phyloP scores from a whole-genome alignment of 805 yeast species.

The Pichia cabralensis region DNA sequence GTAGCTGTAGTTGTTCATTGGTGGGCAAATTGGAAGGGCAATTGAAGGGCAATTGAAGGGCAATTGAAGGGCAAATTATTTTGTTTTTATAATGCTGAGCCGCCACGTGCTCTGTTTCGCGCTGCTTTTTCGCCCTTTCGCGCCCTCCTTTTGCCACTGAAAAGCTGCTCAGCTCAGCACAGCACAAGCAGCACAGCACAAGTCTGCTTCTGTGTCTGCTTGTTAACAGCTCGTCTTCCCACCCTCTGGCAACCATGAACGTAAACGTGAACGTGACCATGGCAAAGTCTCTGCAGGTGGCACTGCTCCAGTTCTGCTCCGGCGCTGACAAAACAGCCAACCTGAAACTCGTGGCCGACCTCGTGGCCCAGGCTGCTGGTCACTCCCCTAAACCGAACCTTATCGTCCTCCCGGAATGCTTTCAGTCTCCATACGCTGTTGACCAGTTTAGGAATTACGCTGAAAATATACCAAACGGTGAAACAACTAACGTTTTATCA shows the following conservation, averaged over 20 bases:
- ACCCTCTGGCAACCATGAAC: too few species aligned
- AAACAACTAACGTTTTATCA: slow-evolving; percentile 51
- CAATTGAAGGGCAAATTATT: too few species aligned
- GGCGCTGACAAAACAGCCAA: slow-evolving; percentile 77
- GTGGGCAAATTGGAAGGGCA: background rate
- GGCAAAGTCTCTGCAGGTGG: slow-evolving; percentile 58
- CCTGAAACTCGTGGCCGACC: slow-evolving; percentile 53
- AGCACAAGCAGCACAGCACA: too few species aligned
- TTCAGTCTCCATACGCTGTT: slow-evolving; percentile 91
- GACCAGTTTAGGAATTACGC: slow-evolving; percentile 80
- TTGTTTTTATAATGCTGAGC: too few species aligned
- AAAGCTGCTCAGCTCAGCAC: too few species aligned
- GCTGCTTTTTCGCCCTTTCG: too few species aligned
- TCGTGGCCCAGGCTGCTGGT: slow-evolving; percentile 51
- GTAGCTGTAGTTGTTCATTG: background rate
- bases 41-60: too few species aligned
- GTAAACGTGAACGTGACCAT: too few species aligned
- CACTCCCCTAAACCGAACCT: slow-evolving; percentile 52
- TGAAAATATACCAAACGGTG: slow-evolving; percentile 74
- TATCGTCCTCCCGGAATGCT: slow-evolving; percentile 88
- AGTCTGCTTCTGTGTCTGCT: too few species aligned
- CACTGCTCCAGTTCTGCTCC: slow-evolving; percentile 74
- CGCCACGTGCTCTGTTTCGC: too few species aligned
- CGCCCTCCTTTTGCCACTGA: too few species aligned
- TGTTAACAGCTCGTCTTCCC: too few species aligned